Percentiles rank a stretch among this genome's conserved stretches.
phyloP scores from a whole-genome alignment of 768 basidiomycete species.

The Russula olivacea region DNA sequence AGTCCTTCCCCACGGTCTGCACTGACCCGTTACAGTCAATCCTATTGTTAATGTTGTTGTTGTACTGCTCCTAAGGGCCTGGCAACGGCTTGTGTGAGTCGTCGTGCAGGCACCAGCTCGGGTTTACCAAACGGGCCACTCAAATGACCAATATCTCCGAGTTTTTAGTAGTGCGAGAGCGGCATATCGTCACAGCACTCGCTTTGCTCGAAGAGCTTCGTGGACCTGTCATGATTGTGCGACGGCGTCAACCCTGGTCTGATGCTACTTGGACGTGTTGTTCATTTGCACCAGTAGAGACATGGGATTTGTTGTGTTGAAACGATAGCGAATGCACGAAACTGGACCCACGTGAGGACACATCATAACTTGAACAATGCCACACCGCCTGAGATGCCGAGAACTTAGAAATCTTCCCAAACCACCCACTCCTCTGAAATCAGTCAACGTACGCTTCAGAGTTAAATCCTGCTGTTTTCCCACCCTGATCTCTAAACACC shows the following conservation, averaged over 20 bases:
- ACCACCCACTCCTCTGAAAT: background rate
- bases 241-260: too few species aligned
- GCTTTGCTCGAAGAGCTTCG: too few species aligned
- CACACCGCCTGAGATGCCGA: background rate
- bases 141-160: too few species aligned
- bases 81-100: background rate
- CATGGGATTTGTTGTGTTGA: too few species aligned
- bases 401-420: background rate
- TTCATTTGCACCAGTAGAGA: too few species aligned
- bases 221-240: too few species aligned
- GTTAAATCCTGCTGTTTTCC: background rate
- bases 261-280: too few species aligned
- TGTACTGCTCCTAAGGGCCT: background rate
- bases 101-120: background rate
- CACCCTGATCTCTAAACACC: background rate
- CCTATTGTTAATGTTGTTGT: background rate
- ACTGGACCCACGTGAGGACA: too few species aligned
- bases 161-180: too few species aligned
- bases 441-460: background rate
- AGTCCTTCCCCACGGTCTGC: too few species aligned
- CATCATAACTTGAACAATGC: background rate
- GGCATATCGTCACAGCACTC: too few species aligned
- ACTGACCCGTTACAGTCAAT: background rate
- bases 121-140: background rate
- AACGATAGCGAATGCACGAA: too few species aligned